Percentiles rank a stretch among this genome's conserved stretches.
phyloP scores from a whole-genome alignment of 2,329 filamentous ascomycete species.

The Epichloe coenophiala region DNA sequence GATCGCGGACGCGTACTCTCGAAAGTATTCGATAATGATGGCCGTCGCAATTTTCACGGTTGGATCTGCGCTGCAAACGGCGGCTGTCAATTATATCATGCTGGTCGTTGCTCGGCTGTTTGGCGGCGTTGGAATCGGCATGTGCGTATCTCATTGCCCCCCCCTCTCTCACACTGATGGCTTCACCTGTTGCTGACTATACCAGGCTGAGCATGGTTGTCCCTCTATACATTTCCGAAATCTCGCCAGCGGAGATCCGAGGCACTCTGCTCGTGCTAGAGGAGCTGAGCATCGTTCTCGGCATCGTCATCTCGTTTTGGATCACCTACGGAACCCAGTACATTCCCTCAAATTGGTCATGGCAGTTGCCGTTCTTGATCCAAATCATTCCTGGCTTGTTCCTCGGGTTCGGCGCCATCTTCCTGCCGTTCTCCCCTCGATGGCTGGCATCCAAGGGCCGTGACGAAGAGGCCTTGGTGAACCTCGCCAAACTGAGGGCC shows the following conservation, averaged over 20 bases:
- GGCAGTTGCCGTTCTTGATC: constrained; percentile 17
- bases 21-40: constrained; percentile 20
- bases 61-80: constrained; percentile 29
- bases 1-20: constrained; percentile 19
- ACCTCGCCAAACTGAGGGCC: constrained; percentile 11
- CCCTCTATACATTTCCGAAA: constrained; percentile 31
- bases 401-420: constrained; percentile 12
- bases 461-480: constrained; percentile 12
- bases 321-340: constrained; percentile 18
- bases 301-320: constrained; percentile 19
- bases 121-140: constrained; percentile 30
- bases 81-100: constrained; percentile 26
- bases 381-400: constrained; percentile 16
- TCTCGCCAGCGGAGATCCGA: constrained; percentile 33
- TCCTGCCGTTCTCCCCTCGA: constrained; percentile 16
- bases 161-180: not conserved
- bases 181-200: not conserved
- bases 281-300: constrained; percentile 19
- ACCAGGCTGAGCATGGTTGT: constrained; percentile 19
- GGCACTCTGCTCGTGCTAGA: constrained; percentile 31
- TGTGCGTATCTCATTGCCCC: constrained; percentile 7
- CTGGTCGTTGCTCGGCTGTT: constrained; percentile 28
- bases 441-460: constrained; percentile 15
- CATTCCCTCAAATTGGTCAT: constrained; percentile 14
- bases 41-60: constrained; percentile 23